phyloP scores from a whole-genome alignment of 768 basidiomycete species.

The Cantharellus anzutake region DNA sequence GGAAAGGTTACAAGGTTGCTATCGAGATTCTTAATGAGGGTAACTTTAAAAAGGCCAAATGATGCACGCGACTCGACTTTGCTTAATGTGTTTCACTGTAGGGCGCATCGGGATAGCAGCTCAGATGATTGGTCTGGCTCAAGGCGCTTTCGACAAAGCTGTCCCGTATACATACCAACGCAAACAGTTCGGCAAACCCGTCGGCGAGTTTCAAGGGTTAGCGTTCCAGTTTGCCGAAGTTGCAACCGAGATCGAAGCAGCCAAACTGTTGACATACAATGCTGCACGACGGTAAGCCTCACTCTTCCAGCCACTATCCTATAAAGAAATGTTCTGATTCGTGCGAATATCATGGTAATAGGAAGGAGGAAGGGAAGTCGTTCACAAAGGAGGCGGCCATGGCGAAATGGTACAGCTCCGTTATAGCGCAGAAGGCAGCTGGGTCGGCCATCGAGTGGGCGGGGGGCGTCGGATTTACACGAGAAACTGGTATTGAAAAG shows the following conservation, averaged over 20 bases:
- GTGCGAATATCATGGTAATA: background rate
- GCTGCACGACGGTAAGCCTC: slow-evolving; percentile 51
- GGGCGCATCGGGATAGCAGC: slow-evolving; percentile 94
- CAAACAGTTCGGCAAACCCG: slow-evolving; percentile 81
- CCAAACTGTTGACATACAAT: slow-evolving; percentile 85
- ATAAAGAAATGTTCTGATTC: background rate
- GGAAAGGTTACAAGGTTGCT: slow-evolving; percentile 86
- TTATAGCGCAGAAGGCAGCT: slow-evolving; percentile 73
- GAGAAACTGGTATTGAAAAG: slow-evolving; percentile 93
- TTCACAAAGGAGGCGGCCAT: slow-evolving; percentile 95
- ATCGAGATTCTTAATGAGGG: slow-evolving; percentile 96
- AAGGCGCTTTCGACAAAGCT: slow-evolving; percentile 88
- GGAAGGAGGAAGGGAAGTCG: slow-evolving; percentile 66
- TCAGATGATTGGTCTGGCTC: slow-evolving; percentile 96
- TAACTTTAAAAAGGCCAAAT: slow-evolving; percentile 6
- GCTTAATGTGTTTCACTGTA: slow-evolving; percentile 9
- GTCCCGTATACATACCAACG: slow-evolving; percentile 93
- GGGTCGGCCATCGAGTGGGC: slow-evolving; percentile 93
- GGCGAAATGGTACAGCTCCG: slow-evolving; percentile 87
- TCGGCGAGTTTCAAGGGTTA: slow-evolving; percentile 95
- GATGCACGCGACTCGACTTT: background rate
- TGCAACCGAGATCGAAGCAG: slow-evolving; percentile 76
- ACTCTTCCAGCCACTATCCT: background rate
- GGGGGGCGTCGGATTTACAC: slow-evolving; percentile 80
- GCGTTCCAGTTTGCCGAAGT: slow-evolving; percentile 84